Conservation (phyloP, 768 basidiomycete genomes). For the Psilocybe azurescens region DNA sequence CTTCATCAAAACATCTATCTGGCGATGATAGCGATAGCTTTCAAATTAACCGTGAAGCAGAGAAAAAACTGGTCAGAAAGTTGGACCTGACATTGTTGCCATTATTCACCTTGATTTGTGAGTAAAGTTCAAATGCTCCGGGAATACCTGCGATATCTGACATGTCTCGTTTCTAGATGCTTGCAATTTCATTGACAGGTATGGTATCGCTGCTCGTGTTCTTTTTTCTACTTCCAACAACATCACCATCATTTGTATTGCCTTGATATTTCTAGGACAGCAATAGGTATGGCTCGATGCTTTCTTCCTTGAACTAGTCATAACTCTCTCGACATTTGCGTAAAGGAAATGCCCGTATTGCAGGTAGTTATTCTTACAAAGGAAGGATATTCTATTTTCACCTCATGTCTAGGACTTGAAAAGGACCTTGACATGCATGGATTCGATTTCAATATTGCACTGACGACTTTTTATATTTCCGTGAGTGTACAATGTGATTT, state of each 20-base stretch:
- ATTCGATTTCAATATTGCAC: constrained; percentile 44
- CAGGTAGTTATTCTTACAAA: constrained; percentile 13
- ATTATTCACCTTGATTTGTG: constrained; percentile 45
- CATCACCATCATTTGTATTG: no score
- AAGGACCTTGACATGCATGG: constrained; percentile 46
- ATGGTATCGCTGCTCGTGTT: not conserved
- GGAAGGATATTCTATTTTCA: not conserved
- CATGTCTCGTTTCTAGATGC: constrained; percentile 28
- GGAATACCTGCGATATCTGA: not conserved
- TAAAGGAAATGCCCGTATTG: constrained; percentile 30
- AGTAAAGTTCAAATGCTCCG: constrained; percentile 14
- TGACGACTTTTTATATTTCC: constrained; percentile 47
- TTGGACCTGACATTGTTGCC: constrained; percentile 41
- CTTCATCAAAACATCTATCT: constrained; percentile 9
- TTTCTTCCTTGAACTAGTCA: not conserved
- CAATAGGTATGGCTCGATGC: constrained; percentile 22
- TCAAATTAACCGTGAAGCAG: constrained; percentile 37
- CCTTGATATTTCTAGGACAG: constrained; percentile 14
- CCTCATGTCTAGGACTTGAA: constrained; percentile 34
- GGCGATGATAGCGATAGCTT: constrained; percentile 1
- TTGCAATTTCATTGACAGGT: constrained; percentile 46
- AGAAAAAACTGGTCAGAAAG: constrained; percentile 39
- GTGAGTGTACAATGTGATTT: constrained; percentile 24
- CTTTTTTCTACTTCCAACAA: not conserved
- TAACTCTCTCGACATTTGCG: not conserved